Base-by-base conservation (phyloP, 192 early-diverging fungal genomes). In the Linnemannia schmuckeri region DNA sequence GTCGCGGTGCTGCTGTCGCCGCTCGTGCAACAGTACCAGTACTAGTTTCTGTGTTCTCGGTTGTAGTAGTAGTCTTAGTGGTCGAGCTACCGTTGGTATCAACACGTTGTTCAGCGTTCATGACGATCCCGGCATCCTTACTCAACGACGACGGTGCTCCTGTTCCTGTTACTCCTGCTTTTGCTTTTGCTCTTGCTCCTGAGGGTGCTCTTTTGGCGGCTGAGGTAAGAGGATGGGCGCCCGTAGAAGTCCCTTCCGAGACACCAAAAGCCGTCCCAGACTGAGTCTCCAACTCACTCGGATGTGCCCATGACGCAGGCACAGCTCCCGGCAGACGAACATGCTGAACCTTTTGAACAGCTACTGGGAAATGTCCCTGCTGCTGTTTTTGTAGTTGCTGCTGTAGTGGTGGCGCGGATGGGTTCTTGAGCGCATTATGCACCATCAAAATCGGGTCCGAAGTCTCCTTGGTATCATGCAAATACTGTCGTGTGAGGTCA, bases 371-470 rank as follows among this genome's bases (percentile, higher is more conserved):
- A 3, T 15, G 61, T 33, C 30, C 30, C 0, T 15, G 27, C 8
- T 30, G 24, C 8, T 27, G 57, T 2, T 9, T 3, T 30, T 30
- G 61, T 37, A 37, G 37, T 12, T 66, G 61, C 10, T 30, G 61
- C 0, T 12, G 4, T 30, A 1, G 61, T 20, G 20, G 49, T 12
- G n/a, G 30, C 10, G 61, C 9, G 0, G 27, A 35, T 3, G 61
- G 61, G 13, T 66, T 33, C 61, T 35, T 66, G 30, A 66, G 61
- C 9, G 61, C 61, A 66, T 66, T 66, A 33, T 66, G 61, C 0
- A 66, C 61, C 61, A 66, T 66, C 61, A 66, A 66, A 12, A 66
- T 66, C 61, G 33, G 61, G 13, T 66, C 61, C 61, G 61, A 30
- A 0, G 61, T 27, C 13, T 66, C 61, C 13, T 33, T 66, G 2